phyloP scores from a whole-genome alignment of 306 rosid species.

The Rosa multiflora region DNA sequence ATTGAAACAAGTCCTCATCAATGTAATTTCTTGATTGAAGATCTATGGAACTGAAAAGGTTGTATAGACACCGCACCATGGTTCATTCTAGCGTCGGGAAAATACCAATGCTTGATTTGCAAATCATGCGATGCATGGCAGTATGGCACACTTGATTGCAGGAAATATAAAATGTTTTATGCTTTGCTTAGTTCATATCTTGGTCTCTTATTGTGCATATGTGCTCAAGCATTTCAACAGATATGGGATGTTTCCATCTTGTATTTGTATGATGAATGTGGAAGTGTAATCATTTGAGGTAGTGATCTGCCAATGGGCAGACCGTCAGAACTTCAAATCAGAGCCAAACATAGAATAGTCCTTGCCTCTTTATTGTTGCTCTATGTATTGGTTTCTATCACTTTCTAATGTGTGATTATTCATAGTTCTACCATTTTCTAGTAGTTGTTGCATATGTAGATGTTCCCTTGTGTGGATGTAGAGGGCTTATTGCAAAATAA shows the following conservation, averaged over 20 bases:
- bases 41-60: constrained; percentile 7
- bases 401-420: constrained; percentile 8
- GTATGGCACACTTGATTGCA: neutral
- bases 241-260: neutral
- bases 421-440: neutral
- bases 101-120: neutral
- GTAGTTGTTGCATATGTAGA: neutral
- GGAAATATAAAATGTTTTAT: neutral
- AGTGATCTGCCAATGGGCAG: neutral
- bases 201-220: neutral
- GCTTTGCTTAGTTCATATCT: neutral
- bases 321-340: neutral
- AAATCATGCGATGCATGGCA: neutral
- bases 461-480: neutral
- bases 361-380: constrained; percentile 1
- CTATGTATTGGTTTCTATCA: neutral
- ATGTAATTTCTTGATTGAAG: neutral
- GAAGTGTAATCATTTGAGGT: neutral
- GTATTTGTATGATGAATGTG: neutral
- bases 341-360: neutral
- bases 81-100: neutral
- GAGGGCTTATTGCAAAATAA: constrained; percentile 4
- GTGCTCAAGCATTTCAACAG: neutral
- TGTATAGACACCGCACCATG: neutral
- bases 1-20: neutral